These are phyloP conservation scores for Candida neerlandica DNA, from an alignment of 1,139 yeast species.

Conservation along the genomic window DNA sequence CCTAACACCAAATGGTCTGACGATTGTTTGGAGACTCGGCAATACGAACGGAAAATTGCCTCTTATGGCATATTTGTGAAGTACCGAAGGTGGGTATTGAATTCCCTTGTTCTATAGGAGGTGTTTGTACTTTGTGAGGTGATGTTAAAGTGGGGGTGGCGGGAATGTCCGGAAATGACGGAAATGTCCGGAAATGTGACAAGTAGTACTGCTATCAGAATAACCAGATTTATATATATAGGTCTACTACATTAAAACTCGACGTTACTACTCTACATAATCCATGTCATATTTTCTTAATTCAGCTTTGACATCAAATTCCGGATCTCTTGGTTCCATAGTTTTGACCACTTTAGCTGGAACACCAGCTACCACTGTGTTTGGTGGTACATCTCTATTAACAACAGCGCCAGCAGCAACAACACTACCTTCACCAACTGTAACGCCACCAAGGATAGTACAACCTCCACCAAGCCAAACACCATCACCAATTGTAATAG, in stretches of 20 bases:
- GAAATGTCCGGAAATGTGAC: no score
- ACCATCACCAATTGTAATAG: slow-evolving; percentile 60
- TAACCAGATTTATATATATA: no score
- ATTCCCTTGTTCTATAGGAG: no score
- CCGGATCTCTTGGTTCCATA: slow-evolving; percentile 20
- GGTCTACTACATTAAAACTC: background rate
- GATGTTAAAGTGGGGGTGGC: no score
- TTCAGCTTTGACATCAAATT: slow-evolving; percentile 14
- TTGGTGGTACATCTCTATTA: slow-evolving; percentile 53
- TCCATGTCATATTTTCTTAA: slow-evolving; percentile 17
- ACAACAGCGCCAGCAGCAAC: slow-evolving; percentile 73
- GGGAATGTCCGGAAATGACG: no score
- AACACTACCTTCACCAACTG: slow-evolving; percentile 62
- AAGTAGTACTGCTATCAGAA: no score
- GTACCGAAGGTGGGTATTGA: no score
- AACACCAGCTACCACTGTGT: slow-evolving; percentile 57
- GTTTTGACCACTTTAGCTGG: slow-evolving; percentile 56
- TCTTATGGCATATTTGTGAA: no score
- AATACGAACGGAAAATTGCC: no score
- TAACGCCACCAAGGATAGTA: slow-evolving; percentile 64
- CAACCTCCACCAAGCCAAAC: slow-evolving; percentile 69
- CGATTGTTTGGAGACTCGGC: no score
- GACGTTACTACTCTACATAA: slow-evolving; percentile 1
- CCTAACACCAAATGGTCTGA: no score
- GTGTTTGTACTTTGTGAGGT: no score